phyloP scores from a whole-genome alignment of 441 rosid species.

The Erodium texanum region DNA sequence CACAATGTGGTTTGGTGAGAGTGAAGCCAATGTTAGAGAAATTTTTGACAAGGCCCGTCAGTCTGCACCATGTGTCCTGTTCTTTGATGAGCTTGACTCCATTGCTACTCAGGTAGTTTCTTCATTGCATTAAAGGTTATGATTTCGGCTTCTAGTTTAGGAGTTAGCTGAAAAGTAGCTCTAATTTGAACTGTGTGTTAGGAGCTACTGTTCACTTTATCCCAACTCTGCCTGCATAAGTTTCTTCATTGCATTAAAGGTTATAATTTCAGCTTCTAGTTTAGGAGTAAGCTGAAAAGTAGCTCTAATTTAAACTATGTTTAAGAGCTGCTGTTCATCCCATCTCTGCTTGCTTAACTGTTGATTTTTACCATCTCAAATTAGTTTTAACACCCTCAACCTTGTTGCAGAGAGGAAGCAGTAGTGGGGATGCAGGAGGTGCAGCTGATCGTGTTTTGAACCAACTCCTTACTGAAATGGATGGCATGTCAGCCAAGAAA shows the following conservation, averaged over 20 bases:
- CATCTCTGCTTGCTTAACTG: neutral
- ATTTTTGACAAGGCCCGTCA: conserved; percentile 19
- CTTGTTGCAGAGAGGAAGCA: conserved; percentile 9
- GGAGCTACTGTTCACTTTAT: neutral
- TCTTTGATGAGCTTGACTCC: conserved; percentile 20
- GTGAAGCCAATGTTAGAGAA: conserved; percentile 21
- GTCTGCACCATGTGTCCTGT: conserved; percentile 18
- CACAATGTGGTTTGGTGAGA: conserved; percentile 23
- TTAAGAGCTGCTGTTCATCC: neutral
- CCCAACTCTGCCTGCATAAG: too few species aligned
- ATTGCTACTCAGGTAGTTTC: conserved; percentile 14
- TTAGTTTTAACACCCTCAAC: neutral
- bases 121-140: neutral
- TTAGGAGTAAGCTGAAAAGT: neutral
- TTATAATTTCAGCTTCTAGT: neutral
- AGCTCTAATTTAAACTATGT: neutral
- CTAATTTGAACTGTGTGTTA: neutral
- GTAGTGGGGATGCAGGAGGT: conserved; percentile 15
- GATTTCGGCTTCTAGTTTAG: neutral
- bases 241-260: neutral
- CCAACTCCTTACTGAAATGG: conserved; percentile 22
- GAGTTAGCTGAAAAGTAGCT: neutral
- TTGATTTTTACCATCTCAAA: neutral
- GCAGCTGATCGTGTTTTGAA: conserved; percentile 20
- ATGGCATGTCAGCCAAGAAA: conserved; percentile 20